Evolutionary conservation across 768 basidiomycete genomes (phyloP), one percentile per base, ranked within the genome.

Genomic region (Pulveroboletus ravenelii): DNA sequence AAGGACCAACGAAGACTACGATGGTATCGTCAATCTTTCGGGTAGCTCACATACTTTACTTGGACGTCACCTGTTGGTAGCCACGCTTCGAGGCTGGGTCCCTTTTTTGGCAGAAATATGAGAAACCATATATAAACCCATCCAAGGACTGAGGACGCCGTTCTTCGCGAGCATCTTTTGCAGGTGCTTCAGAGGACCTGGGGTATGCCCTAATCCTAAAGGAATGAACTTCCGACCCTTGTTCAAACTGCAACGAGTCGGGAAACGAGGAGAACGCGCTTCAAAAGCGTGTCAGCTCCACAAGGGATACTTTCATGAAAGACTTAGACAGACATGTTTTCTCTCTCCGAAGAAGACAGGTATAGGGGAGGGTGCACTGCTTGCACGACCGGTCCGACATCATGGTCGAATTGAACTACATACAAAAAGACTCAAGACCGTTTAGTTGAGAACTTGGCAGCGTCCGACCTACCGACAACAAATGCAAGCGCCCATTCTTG

Each of bases 181-280:
- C 41, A 43, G 34, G 64, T 51, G 50, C 52, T 47, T 58, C 51
- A 10, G 54, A 13, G 0, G 68, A 54, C 34, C 54, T 48, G 6
- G 67, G 57, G 45, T 76, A 73, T 59, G 77, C 77, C 44, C 89
- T 81, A 47, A 95, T 80, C 44, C 93, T 84, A 72, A 95, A 95
- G 0, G 89, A 92, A 66, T 95, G 92, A 1, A 78, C 75, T 61
- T 89, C 84, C 0, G 83, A 82, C 6, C 92, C 92, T 63, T 94
- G 85, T 41, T 89, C 84, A 50, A 91, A 91, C 48, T 89, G 83
- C 2, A 83, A 70, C 0, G 92, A 92, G 62, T 97, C 93, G 0
- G 93, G 93, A 61, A 97, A 93, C 1, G 91, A 83, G 7, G 88
- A 89, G 66, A 97, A 97, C 2, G 93, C 89, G 48, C 93, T 96